Conservation (phyloP, 2,329 filamentous ascomycete species). For the Cyphellophora attinorum region DNA sequence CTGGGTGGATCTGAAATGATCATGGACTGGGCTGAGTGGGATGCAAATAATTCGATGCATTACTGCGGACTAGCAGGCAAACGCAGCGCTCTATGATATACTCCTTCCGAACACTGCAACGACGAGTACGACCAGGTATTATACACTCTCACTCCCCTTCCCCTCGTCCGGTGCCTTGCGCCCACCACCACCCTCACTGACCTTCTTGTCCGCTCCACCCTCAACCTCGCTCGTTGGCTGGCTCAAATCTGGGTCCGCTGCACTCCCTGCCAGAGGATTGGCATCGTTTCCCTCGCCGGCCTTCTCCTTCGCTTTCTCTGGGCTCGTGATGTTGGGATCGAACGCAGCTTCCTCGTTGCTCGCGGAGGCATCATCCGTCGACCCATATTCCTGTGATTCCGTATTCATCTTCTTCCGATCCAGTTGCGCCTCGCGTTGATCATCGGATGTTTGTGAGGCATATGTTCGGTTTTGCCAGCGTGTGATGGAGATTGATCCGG, state of each 20-base stretch:
- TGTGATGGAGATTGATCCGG: no score
- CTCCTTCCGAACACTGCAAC: no score
- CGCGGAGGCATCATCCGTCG: constrained; percentile 52
- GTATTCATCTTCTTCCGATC: constrained; percentile 58
- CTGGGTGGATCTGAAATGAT: constrained; percentile 14
- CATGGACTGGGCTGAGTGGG: not conserved
- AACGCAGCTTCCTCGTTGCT: constrained; percentile 55
- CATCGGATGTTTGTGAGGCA: constrained; percentile 6
- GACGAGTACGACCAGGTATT: no score
- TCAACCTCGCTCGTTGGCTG: constrained; percentile 35
- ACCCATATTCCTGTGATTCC: constrained; percentile 56
- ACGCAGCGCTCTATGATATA: no score
- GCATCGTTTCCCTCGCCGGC: constrained; percentile 30
- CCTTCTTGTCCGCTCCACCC: constrained; percentile 32
- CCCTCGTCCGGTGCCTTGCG: no score
- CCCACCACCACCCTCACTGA: constrained; percentile 28
- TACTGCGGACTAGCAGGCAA: no score
- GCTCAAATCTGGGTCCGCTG: constrained; percentile 51
- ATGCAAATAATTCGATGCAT: no score
- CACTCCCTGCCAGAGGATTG: constrained; percentile 50
- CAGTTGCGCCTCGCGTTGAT: constrained; percentile 12
- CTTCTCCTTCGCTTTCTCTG: constrained; percentile 47
- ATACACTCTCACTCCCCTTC: no score
- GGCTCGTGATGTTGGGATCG: constrained; percentile 56
- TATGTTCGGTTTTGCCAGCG: no score